phyloP scores from a whole-genome alignment of 129 eudicot species.

The Scalesia atractyloides region DNA sequence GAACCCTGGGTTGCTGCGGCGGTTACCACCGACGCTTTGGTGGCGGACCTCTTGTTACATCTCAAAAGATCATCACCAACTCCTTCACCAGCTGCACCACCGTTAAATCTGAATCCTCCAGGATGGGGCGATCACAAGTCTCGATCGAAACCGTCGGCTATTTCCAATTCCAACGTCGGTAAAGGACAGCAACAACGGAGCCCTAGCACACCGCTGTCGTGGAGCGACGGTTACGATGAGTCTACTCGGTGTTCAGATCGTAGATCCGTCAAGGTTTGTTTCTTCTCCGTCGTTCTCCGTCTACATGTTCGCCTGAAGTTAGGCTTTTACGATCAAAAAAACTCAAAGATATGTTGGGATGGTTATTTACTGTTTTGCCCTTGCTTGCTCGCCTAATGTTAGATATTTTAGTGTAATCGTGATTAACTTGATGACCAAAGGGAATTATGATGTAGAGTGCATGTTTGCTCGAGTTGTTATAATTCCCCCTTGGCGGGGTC shows the following conservation, averaged over 20 bases:
- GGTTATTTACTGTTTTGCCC: conserved; percentile 9
- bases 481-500: too few species aligned
- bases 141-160: conserved; percentile 41
- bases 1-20: conserved; percentile 51
- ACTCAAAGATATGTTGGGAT: too few species aligned
- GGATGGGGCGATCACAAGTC: conserved; percentile 58
- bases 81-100: not conserved
- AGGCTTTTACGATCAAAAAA: too few species aligned
- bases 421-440: too few species aligned
- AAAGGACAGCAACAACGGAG: conserved; percentile 35
- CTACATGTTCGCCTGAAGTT: too few species aligned
- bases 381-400: not conserved
- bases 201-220: conserved; percentile 61
- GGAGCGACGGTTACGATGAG: conserved; percentile 47
- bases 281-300: not conserved
- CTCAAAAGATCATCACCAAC: conserved; percentile 38
- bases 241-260: conserved; percentile 34
- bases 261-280: conserved; percentile 64
- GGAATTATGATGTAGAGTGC: too few species aligned
- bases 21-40: conserved; percentile 39
- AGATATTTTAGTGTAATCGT: too few species aligned
- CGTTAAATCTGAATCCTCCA: conserved; percentile 3
- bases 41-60: conserved; percentile 45
- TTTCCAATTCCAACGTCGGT: not conserved
- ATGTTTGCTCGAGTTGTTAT: too few species aligned